Base-by-base conservation (phyloP, 805 yeast species). In the Lachancea nothofagi region DNA sequence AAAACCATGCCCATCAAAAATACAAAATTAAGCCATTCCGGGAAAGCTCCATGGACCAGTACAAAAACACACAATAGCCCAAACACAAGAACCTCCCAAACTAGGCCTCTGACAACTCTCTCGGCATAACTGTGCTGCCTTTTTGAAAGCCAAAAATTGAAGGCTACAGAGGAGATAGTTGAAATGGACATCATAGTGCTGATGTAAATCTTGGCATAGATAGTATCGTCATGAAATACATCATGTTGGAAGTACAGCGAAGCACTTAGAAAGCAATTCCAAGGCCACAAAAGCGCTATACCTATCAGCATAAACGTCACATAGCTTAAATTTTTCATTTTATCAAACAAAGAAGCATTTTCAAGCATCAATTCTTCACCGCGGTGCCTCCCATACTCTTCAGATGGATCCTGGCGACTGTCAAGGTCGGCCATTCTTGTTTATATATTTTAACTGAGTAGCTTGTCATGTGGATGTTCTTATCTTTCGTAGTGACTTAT, bases 201-300 rank as follows among this genome's bases (percentile, higher is more conserved):
- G 2, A 89, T 75, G 59, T 84, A 87, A 14, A 71, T 69, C 47
- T 69, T 70, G 8, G 83, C 71, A 50, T 80, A 61, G 1, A 61
- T 36, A 2, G 81, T 74, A 2, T 72, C 62, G n/a, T 57, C 66
- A 14, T 61, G 62, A 46, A 90, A 60, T 9, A 62, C 50, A 76
- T 49, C 88, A 57, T 47, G 75, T 72, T 43, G 74, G 53, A 87
- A 86, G 61, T 86, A 88, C 7, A 83, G 82, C 0, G 95, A 75
- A 0, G 96, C 96, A 1, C 94, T 78, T 7, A 93, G 63, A 47
- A 89, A 81, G 50, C 93, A 79, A 67, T 90, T 93, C 96, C 97
- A 90, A 0, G 97, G 97, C 97, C 97, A 90, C 15, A 90, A 69
- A 15, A 83, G 68, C 1, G 95, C 82, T 10, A 86, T 70, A 0